Conservation (phyloP, 1,284 basidiomycete genomes). For the Salmacisia buchloeana region DNA sequence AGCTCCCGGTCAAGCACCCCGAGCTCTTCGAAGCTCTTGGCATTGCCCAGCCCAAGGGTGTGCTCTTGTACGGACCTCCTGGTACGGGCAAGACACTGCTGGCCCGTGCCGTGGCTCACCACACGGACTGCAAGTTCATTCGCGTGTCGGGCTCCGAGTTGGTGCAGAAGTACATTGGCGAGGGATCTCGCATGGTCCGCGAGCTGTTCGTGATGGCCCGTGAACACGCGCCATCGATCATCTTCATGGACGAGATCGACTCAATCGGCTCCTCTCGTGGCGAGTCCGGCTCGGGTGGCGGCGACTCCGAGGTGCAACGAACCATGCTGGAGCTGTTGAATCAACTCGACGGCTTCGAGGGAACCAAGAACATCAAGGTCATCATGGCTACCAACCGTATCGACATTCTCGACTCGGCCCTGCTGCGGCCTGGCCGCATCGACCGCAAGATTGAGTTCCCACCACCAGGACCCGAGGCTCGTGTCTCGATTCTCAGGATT, state of each 20-base stretch:
- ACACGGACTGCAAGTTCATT: conserved; percentile 97
- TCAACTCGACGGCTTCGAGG: conserved; percentile 95
- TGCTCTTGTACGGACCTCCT: conserved; percentile 48
- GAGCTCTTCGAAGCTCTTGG: conserved; percentile 94
- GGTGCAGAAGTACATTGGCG: conserved; percentile 98
- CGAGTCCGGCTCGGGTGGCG: conserved; percentile 66
- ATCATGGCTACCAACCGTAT: conserved; percentile 99
- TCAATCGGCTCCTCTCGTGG: conserved; percentile 91
- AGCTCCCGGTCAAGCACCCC: conserved; percentile 94
- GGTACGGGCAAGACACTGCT: conserved; percentile 50
- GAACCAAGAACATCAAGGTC: conserved; percentile 96
- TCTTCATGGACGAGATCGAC: conserved; percentile 99
- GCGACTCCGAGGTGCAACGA: conserved; percentile 93
- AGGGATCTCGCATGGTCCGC: conserved; percentile 71
- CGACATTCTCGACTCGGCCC: conserved; percentile 91
- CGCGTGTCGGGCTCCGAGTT: conserved; percentile 90
- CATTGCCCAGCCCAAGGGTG: conserved; percentile 85
- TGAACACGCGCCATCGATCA: conserved; percentile 97
- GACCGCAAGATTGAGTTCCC: conserved; percentile 99
- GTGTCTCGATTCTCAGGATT: conserved; percentile 91
- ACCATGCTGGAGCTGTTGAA: conserved; percentile 97
- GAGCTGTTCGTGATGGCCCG: conserved; percentile 98
- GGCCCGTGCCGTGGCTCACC: conserved; percentile 59
- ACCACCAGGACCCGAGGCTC: conserved; percentile 92
- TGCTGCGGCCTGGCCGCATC: conserved; percentile 91